Evolutionary conservation across 495 filamentous ascomycete species (phyloP).

Genomic region (Terfezia claveryi): DNA sequence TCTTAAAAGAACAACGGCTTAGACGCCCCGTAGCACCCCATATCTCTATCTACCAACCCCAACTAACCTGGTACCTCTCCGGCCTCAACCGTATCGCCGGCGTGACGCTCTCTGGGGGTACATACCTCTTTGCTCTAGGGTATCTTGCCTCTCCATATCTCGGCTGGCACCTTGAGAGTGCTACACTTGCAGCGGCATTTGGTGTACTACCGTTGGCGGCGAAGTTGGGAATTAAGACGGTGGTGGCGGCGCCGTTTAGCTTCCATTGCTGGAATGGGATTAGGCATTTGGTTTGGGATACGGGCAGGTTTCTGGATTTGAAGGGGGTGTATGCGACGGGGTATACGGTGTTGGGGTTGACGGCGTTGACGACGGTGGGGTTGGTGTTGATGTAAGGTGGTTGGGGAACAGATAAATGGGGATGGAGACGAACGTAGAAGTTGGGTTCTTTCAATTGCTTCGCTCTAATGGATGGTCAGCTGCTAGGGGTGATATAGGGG

Average conservation of each 20-base stretch:
- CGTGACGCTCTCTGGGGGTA: constrained; percentile 39
- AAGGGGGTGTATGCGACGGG: constrained; percentile 50
- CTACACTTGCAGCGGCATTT: constrained; percentile 54
- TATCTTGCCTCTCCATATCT: constrained; percentile 65
- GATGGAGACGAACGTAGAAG: too few species aligned
- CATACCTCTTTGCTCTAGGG: constrained; percentile 65
- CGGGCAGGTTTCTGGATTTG: constrained; percentile 44
- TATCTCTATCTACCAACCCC: constrained; percentile 67
- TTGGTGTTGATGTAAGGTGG: constrained; percentile 29
- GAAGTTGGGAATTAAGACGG: constrained; percentile 52
- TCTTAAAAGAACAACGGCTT: constrained; percentile 70
- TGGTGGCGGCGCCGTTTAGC: constrained; percentile 58
- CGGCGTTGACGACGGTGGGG: constrained; percentile 34
- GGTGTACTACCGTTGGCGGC: constrained; percentile 43
- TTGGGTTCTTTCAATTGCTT: too few species aligned
- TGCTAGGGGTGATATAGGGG: too few species aligned
- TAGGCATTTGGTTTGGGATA: constrained; percentile 79
- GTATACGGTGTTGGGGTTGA: constrained; percentile 50
- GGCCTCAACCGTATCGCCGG: constrained; percentile 66
- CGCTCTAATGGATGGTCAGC: too few species aligned
- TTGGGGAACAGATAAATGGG: too few species aligned
- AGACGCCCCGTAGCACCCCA: constrained; percentile 73
- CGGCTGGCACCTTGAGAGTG: constrained; percentile 70
- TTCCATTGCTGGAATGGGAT: constrained; percentile 74
- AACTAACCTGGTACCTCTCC: constrained; percentile 65